Evolutionary conservation across 1,139 yeast genomes (phyloP).

Genomic region (Taiozyma sp.): DNA sequence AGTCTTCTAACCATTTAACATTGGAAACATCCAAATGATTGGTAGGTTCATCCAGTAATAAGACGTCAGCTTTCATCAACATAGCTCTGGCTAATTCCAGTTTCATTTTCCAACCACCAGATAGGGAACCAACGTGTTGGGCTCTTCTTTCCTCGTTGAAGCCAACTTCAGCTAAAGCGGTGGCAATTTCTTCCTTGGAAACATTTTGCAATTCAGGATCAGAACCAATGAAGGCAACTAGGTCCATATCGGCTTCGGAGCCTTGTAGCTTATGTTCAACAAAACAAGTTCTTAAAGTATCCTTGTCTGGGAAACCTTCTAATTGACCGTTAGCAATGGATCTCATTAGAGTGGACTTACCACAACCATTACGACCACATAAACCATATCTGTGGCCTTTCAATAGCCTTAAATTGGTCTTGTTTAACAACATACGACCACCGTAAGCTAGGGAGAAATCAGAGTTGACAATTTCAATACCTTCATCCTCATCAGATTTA

Average conservation of each 20-base stretch:
- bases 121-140: slow-evolving; percentile 88
- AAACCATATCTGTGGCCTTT: slow-evolving; percentile 98
- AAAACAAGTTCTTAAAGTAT: slow-evolving; percentile 85
- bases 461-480: slow-evolving; percentile 86
- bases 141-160: slow-evolving; percentile 84
- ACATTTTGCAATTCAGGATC: slow-evolving; percentile 74
- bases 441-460: slow-evolving; percentile 97
- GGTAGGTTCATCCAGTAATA: slow-evolving; percentile 95
- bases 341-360: slow-evolving; percentile 96
- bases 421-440: slow-evolving; percentile 92
- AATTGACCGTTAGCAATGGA: slow-evolving; percentile 95
- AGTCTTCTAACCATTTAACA: slow-evolving; percentile 91
- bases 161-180: slow-evolving; percentile 79
- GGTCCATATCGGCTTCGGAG: slow-evolving; percentile 85
- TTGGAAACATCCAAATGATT: slow-evolving; percentile 94
- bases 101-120: slow-evolving; percentile 99
- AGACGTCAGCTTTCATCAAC: slow-evolving; percentile 95
- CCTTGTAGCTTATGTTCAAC: slow-evolving; percentile 98
- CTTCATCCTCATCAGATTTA: slow-evolving; percentile 55
- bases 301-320: slow-evolving; percentile 94
- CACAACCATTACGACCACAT: slow-evolving; percentile 99
- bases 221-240: slow-evolving; percentile 82
- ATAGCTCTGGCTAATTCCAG: slow-evolving; percentile 96
- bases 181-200: slow-evolving; percentile 62
- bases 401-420: slow-evolving; percentile 77